phyloP scores from a whole-genome alignment of 208 protist genomes.

The Trypanosoma theileri region DNA sequence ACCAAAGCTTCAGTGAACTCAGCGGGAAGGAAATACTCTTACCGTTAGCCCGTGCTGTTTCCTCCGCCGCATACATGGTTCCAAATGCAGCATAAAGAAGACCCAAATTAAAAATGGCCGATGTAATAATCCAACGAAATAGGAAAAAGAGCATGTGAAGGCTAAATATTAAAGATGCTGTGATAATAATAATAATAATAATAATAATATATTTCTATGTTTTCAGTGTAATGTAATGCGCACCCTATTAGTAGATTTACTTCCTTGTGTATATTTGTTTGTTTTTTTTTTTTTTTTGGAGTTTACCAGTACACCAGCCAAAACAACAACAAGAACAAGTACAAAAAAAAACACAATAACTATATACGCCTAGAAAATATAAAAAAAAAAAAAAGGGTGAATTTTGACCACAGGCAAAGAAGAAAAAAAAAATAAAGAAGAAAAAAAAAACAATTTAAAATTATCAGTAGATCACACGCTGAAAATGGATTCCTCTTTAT shows the following conservation, averaged over 20 bases:
- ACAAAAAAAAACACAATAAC: not conserved
- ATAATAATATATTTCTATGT: no score
- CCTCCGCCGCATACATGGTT: conserved; percentile 21
- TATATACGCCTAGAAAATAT: not conserved
- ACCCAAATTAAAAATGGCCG: conserved; percentile 39
- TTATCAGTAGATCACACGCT: no score
- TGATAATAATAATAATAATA: no score
- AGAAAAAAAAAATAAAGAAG: not conserved
- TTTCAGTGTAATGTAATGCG: no score
- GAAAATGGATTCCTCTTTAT: no score
- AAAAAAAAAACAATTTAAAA: not conserved
- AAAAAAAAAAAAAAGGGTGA: not conserved
- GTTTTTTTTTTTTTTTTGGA: no score
- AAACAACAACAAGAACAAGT: not conserved
- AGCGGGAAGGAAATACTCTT: conserved; percentile 13
- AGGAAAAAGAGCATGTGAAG: conserved; percentile 10
- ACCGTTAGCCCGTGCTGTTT: not conserved
- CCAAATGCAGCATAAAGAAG: conserved; percentile 55
- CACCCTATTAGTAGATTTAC: not conserved
- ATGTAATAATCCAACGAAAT: conserved; percentile 17
- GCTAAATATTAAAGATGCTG: no score
- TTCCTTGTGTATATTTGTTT: not conserved
- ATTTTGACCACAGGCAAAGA: not conserved
- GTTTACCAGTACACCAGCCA: no score
- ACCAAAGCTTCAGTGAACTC: conserved; percentile 58